These are phyloP conservation scores for Eurotiales sp. DNA, from an alignment of 2,329 filamentous ascomycete genomes.

Conservation along the genomic window DNA sequence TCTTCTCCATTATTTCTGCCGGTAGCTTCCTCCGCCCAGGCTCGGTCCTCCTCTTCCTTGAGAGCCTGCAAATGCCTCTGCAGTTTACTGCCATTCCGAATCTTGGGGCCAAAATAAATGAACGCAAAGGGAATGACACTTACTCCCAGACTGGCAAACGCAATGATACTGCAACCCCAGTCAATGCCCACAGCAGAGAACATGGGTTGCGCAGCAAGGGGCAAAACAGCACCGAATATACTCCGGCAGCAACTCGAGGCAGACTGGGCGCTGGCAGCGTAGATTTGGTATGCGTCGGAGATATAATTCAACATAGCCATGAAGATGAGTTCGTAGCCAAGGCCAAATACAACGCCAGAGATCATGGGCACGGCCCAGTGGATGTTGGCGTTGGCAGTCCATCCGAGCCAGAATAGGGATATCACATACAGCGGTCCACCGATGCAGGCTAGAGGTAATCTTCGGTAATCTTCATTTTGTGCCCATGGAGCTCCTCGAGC, in stretches of 20 bases:
- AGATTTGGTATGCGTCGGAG: conserved; percentile 65
- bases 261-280: conserved; percentile 56
- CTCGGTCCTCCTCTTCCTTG: conserved; percentile 29
- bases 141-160: conserved; percentile 37
- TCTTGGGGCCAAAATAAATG: conserved; percentile 38
- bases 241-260: conserved; percentile 51
- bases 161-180: conserved; percentile 43
- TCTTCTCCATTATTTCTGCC: neutral
- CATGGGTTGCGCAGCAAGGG: conserved; percentile 48
- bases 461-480: conserved; percentile 55
- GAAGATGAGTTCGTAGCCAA: conserved; percentile 60
- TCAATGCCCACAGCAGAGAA: conserved; percentile 38
- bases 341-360: conserved; percentile 60
- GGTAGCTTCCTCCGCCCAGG: conserved; percentile 11
- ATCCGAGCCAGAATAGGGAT: conserved; percentile 50
- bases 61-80: conserved; percentile 37
- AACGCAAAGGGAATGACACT: conserved; percentile 41
- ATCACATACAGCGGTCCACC: conserved; percentile 57
- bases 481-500: conserved; percentile 53
- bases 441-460: conserved; percentile 66
- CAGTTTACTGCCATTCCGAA: conserved; percentile 40
- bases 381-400: conserved; percentile 29
- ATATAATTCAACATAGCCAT: conserved; percentile 64
- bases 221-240: conserved; percentile 55
- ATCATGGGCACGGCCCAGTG: conserved; percentile 51